Percentiles rank a stretch among this genome's conserved stretches.
These are phyloP conservation scores for Globisporangium megalacanthum DNA, from an alignment of 352 stramenopile genomes.

Conservation along the genomic window DNA sequence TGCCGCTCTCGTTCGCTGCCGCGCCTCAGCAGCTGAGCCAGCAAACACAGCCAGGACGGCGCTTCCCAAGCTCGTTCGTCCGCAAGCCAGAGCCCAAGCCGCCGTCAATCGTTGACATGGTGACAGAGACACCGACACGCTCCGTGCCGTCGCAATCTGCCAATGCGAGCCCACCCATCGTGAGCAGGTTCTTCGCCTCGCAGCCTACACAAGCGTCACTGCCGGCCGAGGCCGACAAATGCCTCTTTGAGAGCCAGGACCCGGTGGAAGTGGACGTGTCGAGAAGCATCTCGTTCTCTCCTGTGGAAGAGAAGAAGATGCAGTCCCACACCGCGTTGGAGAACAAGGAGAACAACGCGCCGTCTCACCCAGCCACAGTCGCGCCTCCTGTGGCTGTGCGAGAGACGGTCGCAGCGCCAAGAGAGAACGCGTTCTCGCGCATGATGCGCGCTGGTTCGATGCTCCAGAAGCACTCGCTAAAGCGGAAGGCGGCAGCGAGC, in stretches of 20 bases:
- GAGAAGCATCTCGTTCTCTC: slow-evolving; percentile 49
- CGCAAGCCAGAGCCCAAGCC: slow-evolving; percentile 1
- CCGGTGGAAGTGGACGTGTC: slow-evolving; percentile 34
- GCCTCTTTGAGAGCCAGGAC: slow-evolving; percentile 56
- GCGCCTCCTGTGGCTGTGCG: not conserved
- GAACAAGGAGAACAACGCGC: slow-evolving; percentile 43
- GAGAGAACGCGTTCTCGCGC: slow-evolving; percentile 76
- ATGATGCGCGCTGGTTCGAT: slow-evolving; percentile 72
- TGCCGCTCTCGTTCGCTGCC: not conserved
- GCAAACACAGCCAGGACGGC: not conserved
- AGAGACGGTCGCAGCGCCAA: slow-evolving; percentile 5
- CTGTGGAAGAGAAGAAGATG: slow-evolving; percentile 33
- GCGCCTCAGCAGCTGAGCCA: not conserved
- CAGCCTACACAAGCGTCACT: slow-evolving; percentile 25
- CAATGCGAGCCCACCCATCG: slow-evolving; percentile 6
- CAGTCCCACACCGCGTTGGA: slow-evolving; percentile 1
- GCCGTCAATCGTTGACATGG: not conserved
- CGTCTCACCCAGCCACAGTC: slow-evolving; percentile 7
- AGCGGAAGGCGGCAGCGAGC: slow-evolving; percentile 35
- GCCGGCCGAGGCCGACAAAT: slow-evolving; percentile 23
- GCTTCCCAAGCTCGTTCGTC: slow-evolving; percentile 4
- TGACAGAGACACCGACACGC: not conserved
- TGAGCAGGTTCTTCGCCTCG: slow-evolving; percentile 18
- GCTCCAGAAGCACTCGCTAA: slow-evolving; percentile 47
- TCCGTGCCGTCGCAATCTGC: not conserved